Evolutionary conservation across 352 stramenopile species (phyloP).

Genomic region (Peronospora farinosa): DNA sequence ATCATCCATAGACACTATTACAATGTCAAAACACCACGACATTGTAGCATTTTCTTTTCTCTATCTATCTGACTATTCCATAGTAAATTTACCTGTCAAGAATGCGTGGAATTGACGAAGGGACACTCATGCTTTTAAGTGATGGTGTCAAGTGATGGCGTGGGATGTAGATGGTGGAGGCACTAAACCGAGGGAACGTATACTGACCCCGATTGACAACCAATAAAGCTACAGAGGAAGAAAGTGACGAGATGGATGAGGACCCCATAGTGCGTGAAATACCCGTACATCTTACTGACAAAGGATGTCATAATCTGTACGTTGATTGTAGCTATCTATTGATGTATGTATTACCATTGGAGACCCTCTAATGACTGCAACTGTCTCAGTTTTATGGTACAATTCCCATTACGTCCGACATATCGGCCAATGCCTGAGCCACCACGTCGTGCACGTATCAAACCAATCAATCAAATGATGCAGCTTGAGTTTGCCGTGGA

Average conservation of each 20-base stretch:
- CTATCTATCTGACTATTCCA: constrained; percentile 1
- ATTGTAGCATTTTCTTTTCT: neutral
- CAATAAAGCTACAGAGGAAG: constrained; percentile 12
- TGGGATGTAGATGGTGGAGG: too few species aligned
- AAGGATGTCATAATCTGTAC: constrained; percentile 62
- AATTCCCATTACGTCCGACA: constrained; percentile 72
- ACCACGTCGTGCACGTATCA: constrained; percentile 55
- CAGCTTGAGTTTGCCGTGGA: constrained; percentile 74
- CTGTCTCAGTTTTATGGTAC: constrained; percentile 54
- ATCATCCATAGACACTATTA: neutral
- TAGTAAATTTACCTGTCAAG: constrained; percentile 34
- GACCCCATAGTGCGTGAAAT: constrained; percentile 81
- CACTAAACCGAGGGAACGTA: constrained; percentile 4
- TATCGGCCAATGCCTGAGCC: constrained; percentile 68
- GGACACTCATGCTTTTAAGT: constrained; percentile 18
- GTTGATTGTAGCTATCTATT: constrained; percentile 10
- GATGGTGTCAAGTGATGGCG: constrained; percentile 5
- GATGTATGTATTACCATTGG: neutral
- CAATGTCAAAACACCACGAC: neutral
- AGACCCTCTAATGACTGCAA: neutral
- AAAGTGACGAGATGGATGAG: constrained; percentile 24
- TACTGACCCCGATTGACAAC: neutral
- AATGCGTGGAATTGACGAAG: constrained; percentile 24
- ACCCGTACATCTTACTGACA: constrained; percentile 71
- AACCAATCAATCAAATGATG: constrained; percentile 67